phyloP scores from a whole-genome alignment of 2,329 filamentous ascomycete species.

The Neonectria hederae region DNA sequence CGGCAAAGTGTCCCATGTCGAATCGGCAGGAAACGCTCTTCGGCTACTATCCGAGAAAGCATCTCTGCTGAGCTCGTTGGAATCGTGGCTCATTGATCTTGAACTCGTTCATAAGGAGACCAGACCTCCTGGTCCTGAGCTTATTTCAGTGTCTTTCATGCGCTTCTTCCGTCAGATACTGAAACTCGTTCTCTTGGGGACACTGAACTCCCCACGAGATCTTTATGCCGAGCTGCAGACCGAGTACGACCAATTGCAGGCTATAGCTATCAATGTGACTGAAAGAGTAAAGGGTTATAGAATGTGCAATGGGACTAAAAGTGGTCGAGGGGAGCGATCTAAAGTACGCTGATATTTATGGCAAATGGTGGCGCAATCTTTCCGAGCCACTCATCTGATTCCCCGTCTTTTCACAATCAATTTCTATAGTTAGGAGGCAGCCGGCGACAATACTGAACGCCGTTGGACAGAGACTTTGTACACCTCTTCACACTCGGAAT shows the following conservation, averaged over 20 bases:
- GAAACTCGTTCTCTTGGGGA: conserved; percentile 47
- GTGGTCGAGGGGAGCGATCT: background rate
- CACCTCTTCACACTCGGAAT: conserved; percentile 3
- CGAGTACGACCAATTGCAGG: conserved; percentile 46
- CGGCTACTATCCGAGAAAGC: conserved; percentile 44
- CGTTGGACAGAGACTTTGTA: too few relatives aligned
- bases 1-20: conserved; percentile 39
- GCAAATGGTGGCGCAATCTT: background rate
- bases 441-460: too few relatives aligned
- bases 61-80: conserved; percentile 44
- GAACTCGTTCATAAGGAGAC: conserved; percentile 35
- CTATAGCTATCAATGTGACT: conserved; percentile 40
- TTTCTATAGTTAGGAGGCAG: too few relatives aligned
- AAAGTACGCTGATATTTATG: conserved; percentile 2
- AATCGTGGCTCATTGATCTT: conserved; percentile 47
- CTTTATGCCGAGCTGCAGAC: conserved; percentile 39
- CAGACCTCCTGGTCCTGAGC: conserved; percentile 33
- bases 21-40: conserved; percentile 36
- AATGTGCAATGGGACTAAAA: conserved; percentile 10
- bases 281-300: conserved; percentile 47
- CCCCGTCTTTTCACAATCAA: too few relatives aligned
- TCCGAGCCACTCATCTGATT: background rate
- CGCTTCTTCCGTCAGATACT: conserved; percentile 48
- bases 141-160: conserved; percentile 47
- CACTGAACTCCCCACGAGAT: conserved; percentile 44